Conservation (phyloP, 2,329 filamentous ascomycete genomes). For the Alternaria infectoria region DNA sequence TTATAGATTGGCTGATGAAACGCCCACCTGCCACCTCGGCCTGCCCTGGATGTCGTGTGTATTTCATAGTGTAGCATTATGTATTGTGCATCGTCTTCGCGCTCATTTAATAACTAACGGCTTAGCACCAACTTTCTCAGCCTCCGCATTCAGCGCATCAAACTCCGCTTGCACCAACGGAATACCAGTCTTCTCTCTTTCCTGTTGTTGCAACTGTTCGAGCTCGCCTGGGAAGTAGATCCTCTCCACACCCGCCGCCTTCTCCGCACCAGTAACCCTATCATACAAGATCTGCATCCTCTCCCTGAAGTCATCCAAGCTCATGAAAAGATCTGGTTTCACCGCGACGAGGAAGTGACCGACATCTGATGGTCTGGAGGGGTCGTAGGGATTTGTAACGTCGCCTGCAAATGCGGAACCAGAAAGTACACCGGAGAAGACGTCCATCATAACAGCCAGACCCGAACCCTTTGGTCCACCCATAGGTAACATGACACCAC, state of each 20-base stretch:
- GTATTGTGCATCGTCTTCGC: neutral
- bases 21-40: accelerated
- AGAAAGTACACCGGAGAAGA: slow-evolving; percentile 80
- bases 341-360: slow-evolving; percentile 71
- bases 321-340: slow-evolving; percentile 77
- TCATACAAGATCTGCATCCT: slow-evolving; percentile 66
- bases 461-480: slow-evolving; percentile 82
- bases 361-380: slow-evolving; percentile 70
- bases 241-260: slow-evolving; percentile 59
- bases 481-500: slow-evolving; percentile 79
- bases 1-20: too few relatives aligned
- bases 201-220: slow-evolving; percentile 16
- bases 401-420: slow-evolving; percentile 79
- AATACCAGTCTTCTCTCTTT: slow-evolving; percentile 53
- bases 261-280: slow-evolving; percentile 60
- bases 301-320: slow-evolving; percentile 70
- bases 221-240: slow-evolving; percentile 62
- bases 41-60: accelerated
- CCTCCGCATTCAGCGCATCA: slow-evolving; percentile 57
- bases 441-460: slow-evolving; percentile 85
- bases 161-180: slow-evolving; percentile 58
- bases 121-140: slow-evolving; percentile 49
- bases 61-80: accelerated
- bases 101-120: neutral
- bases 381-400: slow-evolving; percentile 78